Evolutionary conservation across 352 stramenopile species (phyloP).

Genomic region (Globisporangium nagaii): DNA sequence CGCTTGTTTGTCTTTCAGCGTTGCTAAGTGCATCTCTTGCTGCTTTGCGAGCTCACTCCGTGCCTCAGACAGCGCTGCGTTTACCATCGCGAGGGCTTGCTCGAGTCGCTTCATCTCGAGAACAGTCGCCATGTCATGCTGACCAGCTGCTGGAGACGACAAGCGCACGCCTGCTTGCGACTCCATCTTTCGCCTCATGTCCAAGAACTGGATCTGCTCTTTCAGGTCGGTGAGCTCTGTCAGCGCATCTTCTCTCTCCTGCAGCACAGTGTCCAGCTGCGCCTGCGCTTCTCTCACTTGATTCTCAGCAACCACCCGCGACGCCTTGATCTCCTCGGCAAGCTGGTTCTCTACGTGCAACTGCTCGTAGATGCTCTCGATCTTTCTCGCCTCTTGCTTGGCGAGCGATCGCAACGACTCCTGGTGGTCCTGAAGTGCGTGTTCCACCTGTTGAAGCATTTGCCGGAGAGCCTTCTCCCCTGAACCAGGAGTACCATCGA

Average conservation of each 20-base stretch:
- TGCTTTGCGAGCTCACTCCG: slow-evolving; percentile 41
- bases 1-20: slow-evolving; percentile 44
- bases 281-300: slow-evolving; percentile 20
- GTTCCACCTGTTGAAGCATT: slow-evolving; percentile 48
- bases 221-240: slow-evolving; percentile 37
- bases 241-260: slow-evolving; percentile 29
- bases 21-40: slow-evolving; percentile 28
- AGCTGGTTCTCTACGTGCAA: slow-evolving; percentile 43
- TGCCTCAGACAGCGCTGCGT: slow-evolving; percentile 27
- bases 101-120: slow-evolving; percentile 38
- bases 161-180: slow-evolving; percentile 7
- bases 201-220: slow-evolving; percentile 50
- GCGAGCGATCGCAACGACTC: slow-evolving; percentile 39
- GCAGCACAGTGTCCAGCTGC: slow-evolving; percentile 28
- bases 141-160: not conserved
- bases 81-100: slow-evolving; percentile 34
- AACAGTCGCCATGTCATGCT: slow-evolving; percentile 11
- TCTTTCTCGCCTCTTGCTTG: slow-evolving; percentile 33
- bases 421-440: slow-evolving; percentile 41
- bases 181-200: slow-evolving; percentile 38
- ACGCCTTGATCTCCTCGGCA: slow-evolving; percentile 33
- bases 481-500: not conserved
- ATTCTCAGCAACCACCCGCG: slow-evolving; percentile 20
- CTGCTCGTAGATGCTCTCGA: slow-evolving; percentile 50
- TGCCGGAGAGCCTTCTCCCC: slow-evolving; percentile 27